Evolutionary conservation across 2,329 filamentous ascomycete species (phyloP).

Genomic region (Talaromyces sp.): DNA sequence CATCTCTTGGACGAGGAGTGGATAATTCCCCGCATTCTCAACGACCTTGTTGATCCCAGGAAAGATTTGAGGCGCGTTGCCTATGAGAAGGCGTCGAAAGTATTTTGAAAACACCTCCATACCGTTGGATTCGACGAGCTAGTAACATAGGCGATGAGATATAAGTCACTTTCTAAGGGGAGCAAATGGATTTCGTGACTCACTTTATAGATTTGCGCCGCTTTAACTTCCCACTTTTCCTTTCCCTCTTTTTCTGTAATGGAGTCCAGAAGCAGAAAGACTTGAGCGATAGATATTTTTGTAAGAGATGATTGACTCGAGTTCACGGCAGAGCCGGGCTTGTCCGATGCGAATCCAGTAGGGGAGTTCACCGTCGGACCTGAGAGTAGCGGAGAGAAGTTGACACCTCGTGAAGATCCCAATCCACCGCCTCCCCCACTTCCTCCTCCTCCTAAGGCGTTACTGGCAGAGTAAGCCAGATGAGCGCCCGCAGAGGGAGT

Average conservation of each 20-base stretch:
- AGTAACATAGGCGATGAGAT: background rate
- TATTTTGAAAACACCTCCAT: slow-evolving; percentile 99
- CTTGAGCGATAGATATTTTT: slow-evolving; percentile 92
- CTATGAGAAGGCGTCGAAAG: slow-evolving; percentile 85
- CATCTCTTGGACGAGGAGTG: slow-evolving; percentile 78
- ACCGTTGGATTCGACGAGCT: slow-evolving; percentile 96
- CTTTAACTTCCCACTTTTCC: slow-evolving; percentile 87
- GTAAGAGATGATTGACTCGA: slow-evolving; percentile 64
- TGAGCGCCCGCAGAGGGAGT: slow-evolving; percentile 54
- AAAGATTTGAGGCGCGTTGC: slow-evolving; percentile 90
- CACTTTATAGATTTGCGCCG: slow-evolving; percentile 89
- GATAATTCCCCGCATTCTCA: slow-evolving; percentile 77
- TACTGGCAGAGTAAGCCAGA: slow-evolving; percentile 55
- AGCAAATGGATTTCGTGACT: slow-evolving; percentile 26
- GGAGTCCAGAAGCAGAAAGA: slow-evolving; percentile 88
- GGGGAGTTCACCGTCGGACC: slow-evolving; percentile 54
- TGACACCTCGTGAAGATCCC: slow-evolving; percentile 55
- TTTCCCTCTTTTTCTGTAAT: slow-evolving; percentile 92
- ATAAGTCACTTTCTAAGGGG: background rate
- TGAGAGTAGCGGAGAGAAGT: slow-evolving; percentile 59
- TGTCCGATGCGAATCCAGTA: slow-evolving; percentile 51
- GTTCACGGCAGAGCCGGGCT: slow-evolving; percentile 44
- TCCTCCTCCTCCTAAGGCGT: slow-evolving; percentile 51
- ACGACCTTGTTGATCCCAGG: slow-evolving; percentile 69
- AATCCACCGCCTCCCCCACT: slow-evolving; percentile 52